Conservation (phyloP, 2,329 filamentous ascomycete genomes). For the Cytospora mali region DNA sequence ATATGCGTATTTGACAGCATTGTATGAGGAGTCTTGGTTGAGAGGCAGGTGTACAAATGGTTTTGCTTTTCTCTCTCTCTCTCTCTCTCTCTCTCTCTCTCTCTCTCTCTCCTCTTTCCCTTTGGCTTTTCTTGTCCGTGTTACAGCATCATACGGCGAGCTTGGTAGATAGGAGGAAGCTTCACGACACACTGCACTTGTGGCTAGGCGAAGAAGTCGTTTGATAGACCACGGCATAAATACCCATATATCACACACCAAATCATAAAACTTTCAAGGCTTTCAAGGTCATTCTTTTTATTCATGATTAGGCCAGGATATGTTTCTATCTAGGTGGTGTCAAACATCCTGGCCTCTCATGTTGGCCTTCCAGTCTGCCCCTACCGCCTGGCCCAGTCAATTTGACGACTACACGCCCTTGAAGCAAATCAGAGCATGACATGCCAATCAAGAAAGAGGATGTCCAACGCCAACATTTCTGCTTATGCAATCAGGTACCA, state of each 20-base stretch:
- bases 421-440: neutral
- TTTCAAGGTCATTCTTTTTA: neutral
- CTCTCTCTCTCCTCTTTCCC: neutral
- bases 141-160: neutral
- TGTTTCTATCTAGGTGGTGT: neutral
- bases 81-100: neutral
- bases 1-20: neutral
- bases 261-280: neutral
- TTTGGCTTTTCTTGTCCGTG: neutral
- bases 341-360: neutral
- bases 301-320: neutral
- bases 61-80: neutral
- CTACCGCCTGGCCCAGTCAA: neutral
- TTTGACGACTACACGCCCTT: too few relatives aligned
- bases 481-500: neutral
- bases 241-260: neutral
- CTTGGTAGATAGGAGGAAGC: neutral
- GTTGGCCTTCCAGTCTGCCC: neutral
- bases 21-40: neutral
- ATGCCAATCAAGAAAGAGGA: neutral
- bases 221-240: neutral
- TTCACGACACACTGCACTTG: neutral
- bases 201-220: neutral
- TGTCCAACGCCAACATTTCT: neutral
- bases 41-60: neutral